Base-by-base conservation (phyloP, 2,329 filamentous ascomycete species). In the Westerdykella ornata region DNA sequence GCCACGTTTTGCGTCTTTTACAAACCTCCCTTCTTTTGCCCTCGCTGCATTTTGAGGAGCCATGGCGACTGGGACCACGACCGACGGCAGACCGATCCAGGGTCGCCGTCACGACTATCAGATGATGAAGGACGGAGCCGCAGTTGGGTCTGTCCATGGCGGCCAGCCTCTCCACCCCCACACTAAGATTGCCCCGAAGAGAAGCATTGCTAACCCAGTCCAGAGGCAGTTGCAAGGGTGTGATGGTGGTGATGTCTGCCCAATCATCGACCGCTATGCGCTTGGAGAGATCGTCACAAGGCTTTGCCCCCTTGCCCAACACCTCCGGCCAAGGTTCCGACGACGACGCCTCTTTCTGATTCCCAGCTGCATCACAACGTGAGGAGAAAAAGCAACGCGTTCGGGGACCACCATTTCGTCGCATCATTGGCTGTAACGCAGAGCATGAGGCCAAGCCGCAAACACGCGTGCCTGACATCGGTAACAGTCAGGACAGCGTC, bases 281-380 rank as follows among this genome's bases (percentile, higher is more conserved):
- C 46, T 49, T 54, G 56, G 53, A 61, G 46, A 49, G 61, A 66
- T 66, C 62, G 57, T 61, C 59, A 57, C 57, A 56, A 56, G 61
- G 60, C 60, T 50, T 43, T 34, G 41, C 49, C 22, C 56, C 56
- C 58, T 52, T 53, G 53, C 48, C 45, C 48, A 52, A 41, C 47
- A 50, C 53, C 46, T 54, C 50, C 53, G 54, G 57, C 59, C 60
- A 61, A 59, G 22, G 58, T 60, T 59, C 53, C 55, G 51, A 57
- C 46, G 20, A 41, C 46, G 46, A 51, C 47, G 49, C 47, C 49
- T 53, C 49, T 49, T 44, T 35, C 48, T 53, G 53, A 48, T 48
- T 50, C 37, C 54, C 44, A 43, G 46, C 48, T 56, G 50, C 50
- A 37, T 34, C 14, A 34, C 39, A 22, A 43, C 22, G 33, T 41